Percentiles rank a stretch among this genome's conserved stretches.
These are phyloP conservation scores for Lonicera japonica DNA, from an alignment of 129 eudicot species.

Conservation along the genomic window DNA sequence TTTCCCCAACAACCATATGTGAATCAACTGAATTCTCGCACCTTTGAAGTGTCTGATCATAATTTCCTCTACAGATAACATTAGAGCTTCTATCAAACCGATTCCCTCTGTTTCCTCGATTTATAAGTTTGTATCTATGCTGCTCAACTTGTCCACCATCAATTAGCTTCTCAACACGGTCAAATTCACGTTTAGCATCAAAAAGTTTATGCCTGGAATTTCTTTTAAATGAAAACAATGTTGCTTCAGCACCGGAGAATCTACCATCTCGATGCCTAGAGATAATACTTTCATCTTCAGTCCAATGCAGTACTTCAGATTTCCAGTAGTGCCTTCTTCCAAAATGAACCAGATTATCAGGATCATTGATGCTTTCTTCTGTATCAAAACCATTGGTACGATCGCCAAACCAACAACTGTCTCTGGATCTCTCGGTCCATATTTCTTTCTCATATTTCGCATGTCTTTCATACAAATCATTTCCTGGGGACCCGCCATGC, in stretches of 20 bases:
- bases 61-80: conserved; percentile 11
- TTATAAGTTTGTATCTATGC: conserved; percentile 8
- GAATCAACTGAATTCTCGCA: conserved; percentile 38
- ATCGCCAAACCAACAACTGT: conserved; percentile 9
- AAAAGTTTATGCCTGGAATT: conserved; percentile 22
- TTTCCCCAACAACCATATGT: conserved; percentile 38
- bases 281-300: conserved; percentile 23
- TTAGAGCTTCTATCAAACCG: conserved; percentile 24
- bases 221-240: conserved; percentile 22
- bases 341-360: conserved; percentile 20
- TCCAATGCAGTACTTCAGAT: conserved; percentile 29
- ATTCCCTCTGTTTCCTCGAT: conserved; percentile 23
- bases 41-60: conserved; percentile 22
- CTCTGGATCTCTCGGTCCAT: conserved; percentile 21
- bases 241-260: conserved; percentile 22
- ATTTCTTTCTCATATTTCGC: conserved; percentile 19
- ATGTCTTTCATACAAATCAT: conserved; percentile 19
- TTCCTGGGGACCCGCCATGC: conserved; percentile 23
- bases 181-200: conserved; percentile 25
- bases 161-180: conserved; percentile 21
- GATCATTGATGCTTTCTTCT: conserved; percentile 17
- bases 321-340: conserved; percentile 22
- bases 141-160: conserved; percentile 19
- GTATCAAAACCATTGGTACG: conserved; percentile 15
- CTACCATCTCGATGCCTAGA: conserved; percentile 17